phyloP scores from a whole-genome alignment of 2,329 filamentous ascomycete genomes.

The Botrytis sinoallii region DNA sequence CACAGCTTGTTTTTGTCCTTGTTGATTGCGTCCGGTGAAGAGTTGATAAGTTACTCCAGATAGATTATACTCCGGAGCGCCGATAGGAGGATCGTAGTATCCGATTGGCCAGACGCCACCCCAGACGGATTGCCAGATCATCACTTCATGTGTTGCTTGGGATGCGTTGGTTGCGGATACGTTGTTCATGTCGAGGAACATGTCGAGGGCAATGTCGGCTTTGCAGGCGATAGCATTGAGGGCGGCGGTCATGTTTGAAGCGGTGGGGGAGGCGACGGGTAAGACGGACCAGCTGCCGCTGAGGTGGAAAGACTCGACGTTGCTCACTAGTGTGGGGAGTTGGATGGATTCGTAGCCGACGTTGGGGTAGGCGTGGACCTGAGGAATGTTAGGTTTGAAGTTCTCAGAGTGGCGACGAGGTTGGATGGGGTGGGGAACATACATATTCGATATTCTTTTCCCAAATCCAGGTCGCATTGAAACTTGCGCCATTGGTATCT shows the following conservation, averaged over 20 bases:
- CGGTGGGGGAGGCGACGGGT: neutral
- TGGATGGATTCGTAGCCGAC: conserved; percentile 12
- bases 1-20: conserved; percentile 11
- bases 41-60: conserved; percentile 3
- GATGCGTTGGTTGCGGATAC: conserved; percentile 2
- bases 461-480: conserved; percentile 17
- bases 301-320: conserved; percentile 18
- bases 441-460: conserved; percentile 14
- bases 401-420: neutral
- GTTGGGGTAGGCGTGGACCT: conserved; percentile 18
- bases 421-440: neutral
- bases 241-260: neutral
- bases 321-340: conserved; percentile 15
- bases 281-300: conserved; percentile 18
- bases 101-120: conserved; percentile 18
- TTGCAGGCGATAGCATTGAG: conserved; percentile 10
- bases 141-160: conserved; percentile 8
- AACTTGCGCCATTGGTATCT: conserved; percentile 16
- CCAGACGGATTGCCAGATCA: conserved; percentile 19
- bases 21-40: conserved; percentile 4
- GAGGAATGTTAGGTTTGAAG: neutral
- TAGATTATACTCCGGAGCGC: conserved; percentile 5
- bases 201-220: conserved; percentile 18
- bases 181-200: conserved; percentile 7
- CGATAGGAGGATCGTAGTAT: neutral